These are phyloP conservation scores for Colletotrichum magnum DNA, from an alignment of 2,329 filamentous ascomycete species.

Conservation along the genomic window DNA sequence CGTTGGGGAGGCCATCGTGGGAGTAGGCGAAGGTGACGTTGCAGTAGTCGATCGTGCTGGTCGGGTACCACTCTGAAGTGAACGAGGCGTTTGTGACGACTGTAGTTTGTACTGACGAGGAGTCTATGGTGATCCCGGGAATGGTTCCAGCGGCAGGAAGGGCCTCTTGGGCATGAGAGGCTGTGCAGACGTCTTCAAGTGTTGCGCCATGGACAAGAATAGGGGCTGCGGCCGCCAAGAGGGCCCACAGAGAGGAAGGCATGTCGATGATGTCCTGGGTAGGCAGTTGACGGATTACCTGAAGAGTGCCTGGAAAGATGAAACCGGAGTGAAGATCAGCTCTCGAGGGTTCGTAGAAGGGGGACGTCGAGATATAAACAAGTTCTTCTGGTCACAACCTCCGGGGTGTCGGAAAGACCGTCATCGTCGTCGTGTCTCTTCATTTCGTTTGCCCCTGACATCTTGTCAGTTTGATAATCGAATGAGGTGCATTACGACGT, in stretches of 20 bases:
- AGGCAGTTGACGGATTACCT: no score
- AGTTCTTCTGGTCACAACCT: not conserved
- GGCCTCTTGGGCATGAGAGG: conserved; percentile 42
- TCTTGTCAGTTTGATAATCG: not conserved
- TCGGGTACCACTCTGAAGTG: conserved; percentile 47
- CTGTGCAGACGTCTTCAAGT: conserved; percentile 43
- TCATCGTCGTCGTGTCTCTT: not conserved
- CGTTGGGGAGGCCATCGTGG: conserved; percentile 53
- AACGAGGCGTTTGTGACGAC: conserved; percentile 51
- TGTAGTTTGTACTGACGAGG: conserved; percentile 46
- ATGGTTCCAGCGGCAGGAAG: conserved; percentile 44
- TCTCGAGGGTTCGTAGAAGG: not conserved
- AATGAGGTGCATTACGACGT: conserved; percentile 3
- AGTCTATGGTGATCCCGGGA: conserved; percentile 47
- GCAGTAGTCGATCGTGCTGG: conserved; percentile 56
- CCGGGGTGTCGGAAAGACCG: not conserved
- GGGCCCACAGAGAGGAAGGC: not conserved
- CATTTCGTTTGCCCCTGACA: conserved; percentile 5
- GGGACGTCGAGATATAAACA: conserved; percentile 6
- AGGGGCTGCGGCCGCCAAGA: conserved; percentile 8
- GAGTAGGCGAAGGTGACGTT: conserved; percentile 62
- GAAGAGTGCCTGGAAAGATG: not conserved
- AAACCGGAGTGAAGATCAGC: not conserved
- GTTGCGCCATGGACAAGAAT: conserved; percentile 39
- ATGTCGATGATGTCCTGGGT: not conserved